Conservation (phyloP, 2,329 filamentous ascomycete species). For the Trichoderma sp. region DNA sequence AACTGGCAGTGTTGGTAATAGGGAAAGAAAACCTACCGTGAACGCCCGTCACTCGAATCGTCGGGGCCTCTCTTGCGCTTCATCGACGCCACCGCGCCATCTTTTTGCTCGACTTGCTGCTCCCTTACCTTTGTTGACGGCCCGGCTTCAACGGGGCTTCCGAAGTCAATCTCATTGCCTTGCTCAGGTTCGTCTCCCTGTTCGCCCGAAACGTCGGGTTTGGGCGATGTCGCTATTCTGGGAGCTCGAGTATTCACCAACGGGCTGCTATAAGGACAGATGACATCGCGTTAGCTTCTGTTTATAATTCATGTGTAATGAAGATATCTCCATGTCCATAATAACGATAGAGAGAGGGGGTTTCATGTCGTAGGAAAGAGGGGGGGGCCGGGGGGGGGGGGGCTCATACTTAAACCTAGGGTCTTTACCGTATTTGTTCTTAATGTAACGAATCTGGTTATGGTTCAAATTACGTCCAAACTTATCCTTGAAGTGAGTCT, state of each 20-base stretch:
- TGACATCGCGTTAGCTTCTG: background rate
- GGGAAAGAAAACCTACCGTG: background rate
- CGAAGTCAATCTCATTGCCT: background rate
- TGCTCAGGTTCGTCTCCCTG: background rate
- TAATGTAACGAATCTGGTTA: constrained; percentile 40
- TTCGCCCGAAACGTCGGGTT: background rate
- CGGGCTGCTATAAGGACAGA: constrained; percentile 18
- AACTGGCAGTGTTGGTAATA: background rate
- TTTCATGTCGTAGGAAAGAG: background rate
- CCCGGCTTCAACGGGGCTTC: background rate
- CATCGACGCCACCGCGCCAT: background rate
- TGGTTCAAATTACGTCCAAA: constrained; percentile 32
- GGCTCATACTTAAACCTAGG: constrained; percentile 37
- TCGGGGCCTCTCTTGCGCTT: constrained; percentile 13
- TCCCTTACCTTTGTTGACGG: background rate
- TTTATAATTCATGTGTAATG: background rate
- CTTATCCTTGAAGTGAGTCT: constrained; percentile 26
- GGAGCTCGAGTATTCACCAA: constrained; percentile 20
- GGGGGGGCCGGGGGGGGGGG: background rate
- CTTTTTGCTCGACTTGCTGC: background rate
- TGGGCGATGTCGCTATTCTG: background rate
- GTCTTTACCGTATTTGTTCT: constrained; percentile 41
- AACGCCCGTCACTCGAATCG: background rate
- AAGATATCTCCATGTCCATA: background rate
- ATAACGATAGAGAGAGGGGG: background rate